phyloP scores from a whole-genome alignment of 2,329 filamentous ascomycete genomes.

The Diaporthe vexans region DNA sequence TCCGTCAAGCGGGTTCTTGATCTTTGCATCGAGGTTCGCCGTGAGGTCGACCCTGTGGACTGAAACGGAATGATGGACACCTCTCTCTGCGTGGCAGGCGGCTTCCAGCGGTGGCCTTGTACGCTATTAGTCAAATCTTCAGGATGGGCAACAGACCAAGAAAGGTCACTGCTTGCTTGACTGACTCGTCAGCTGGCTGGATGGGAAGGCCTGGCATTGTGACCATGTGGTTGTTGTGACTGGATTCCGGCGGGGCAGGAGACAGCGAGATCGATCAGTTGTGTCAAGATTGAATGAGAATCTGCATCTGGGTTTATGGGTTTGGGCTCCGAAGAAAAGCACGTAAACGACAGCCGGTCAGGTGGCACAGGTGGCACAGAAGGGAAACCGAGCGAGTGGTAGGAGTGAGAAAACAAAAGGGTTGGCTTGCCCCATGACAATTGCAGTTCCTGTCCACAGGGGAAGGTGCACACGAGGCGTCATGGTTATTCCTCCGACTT shows the following conservation, averaged over 20 bases:
- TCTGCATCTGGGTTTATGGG: background rate
- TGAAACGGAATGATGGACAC: slow-evolving; percentile 31
- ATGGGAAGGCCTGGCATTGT: slow-evolving; percentile 21
- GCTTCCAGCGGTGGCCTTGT: slow-evolving; percentile 26
- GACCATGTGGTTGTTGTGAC: background rate
- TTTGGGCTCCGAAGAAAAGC: background rate
- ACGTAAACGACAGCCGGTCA: no score
- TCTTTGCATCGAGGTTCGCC: slow-evolving; percentile 61
- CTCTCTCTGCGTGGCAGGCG: slow-evolving; percentile 40
- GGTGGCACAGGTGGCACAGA: background rate
- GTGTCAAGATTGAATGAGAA: background rate
- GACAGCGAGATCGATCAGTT: background rate
- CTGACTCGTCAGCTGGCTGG: slow-evolving; percentile 13
- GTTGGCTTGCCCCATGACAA: background rate
- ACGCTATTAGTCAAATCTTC: background rate
- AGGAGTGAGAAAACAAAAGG: background rate
- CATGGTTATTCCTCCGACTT: background rate
- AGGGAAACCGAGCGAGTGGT: background rate
- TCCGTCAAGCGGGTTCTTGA: slow-evolving; percentile 63
- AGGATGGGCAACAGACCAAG: background rate
- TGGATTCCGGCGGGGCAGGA: no score
- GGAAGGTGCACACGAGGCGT: background rate
- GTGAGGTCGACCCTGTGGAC: slow-evolving; percentile 58
- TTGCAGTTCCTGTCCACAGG: background rate
- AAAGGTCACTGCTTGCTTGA: background rate